These are phyloP conservation scores for Microdochium bolleyi DNA, from an alignment of 2,329 filamentous ascomycete genomes.

Conservation along the genomic window DNA sequence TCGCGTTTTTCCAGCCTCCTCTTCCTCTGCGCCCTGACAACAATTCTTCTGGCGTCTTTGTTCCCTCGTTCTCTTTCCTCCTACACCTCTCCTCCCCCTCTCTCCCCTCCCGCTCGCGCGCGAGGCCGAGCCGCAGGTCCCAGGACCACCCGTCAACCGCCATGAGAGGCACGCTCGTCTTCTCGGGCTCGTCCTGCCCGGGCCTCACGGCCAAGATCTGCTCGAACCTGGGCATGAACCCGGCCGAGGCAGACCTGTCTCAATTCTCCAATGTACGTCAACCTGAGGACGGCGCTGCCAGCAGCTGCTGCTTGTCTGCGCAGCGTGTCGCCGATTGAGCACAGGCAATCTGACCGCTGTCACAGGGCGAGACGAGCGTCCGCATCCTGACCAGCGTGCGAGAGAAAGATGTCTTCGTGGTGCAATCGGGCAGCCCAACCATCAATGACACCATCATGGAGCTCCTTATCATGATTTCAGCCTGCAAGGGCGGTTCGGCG, in stretches of 20 bases:
- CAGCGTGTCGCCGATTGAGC: not conserved
- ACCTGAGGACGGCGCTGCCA: not conserved
- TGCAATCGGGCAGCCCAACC: conserved; percentile 90
- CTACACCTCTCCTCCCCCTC: conserved; percentile 1
- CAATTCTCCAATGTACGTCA: conserved; percentile 61
- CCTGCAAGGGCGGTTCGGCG: conserved; percentile 94
- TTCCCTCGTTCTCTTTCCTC: not conserved
- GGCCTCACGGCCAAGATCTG: conserved; percentile 58
- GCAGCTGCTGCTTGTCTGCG: not conserved
- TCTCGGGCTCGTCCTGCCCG: conserved; percentile 60
- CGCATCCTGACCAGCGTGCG: conserved; percentile 70
- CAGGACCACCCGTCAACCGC: conserved; percentile 11
- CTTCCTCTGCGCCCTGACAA: not conserved
- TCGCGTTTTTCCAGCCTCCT: conserved; percentile 1
- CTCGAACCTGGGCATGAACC: conserved; percentile 57
- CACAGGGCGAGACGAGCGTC: conserved; percentile 61
- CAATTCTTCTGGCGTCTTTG: not conserved
- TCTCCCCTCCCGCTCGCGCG: conserved; percentile 1
- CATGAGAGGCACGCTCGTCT: conserved; percentile 62
- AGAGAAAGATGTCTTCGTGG: conserved; percentile 97
- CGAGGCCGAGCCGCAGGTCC: not conserved
- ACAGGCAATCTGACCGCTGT: conserved; percentile 11
- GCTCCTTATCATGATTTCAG: conserved; percentile 96
- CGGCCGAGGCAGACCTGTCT: conserved; percentile 56
- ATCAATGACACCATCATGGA: conserved; percentile 99